Percentiles rank a stretch among this genome's conserved stretches.
phyloP scores from a whole-genome alignment of 768 basidiomycete species.

The Tubosaeta brunneosetosa region DNA sequence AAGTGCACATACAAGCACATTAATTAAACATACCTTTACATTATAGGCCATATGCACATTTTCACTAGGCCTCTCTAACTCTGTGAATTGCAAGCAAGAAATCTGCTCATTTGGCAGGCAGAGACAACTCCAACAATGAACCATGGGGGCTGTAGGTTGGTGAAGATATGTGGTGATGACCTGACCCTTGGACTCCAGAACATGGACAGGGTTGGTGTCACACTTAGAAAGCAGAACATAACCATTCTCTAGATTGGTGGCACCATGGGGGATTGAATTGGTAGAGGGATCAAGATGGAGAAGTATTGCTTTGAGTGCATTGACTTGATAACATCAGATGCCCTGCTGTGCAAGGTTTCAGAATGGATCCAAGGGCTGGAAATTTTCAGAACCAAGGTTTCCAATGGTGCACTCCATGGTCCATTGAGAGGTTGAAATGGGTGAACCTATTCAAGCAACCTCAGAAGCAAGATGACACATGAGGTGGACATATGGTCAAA shows the following conservation, averaged over 20 bases:
- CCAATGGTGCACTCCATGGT: neutral
- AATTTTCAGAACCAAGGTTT: neutral
- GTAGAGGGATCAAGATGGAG: too few relatives aligned
- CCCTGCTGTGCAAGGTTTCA: neutral
- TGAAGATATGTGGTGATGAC: too few relatives aligned
- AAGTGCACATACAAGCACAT: neutral
- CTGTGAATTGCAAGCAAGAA: neutral
- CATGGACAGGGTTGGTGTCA: too few relatives aligned
- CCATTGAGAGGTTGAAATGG: neutral
- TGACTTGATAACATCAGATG: too few relatives aligned
- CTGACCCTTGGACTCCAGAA: too few relatives aligned
- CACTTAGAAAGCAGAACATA: too few relatives aligned
- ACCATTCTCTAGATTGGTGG: too few relatives aligned
- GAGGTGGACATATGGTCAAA: neutral
- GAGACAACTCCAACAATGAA: neutral
- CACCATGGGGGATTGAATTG: too few relatives aligned
- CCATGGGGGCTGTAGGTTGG: too few relatives aligned
- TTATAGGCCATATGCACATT: neutral
- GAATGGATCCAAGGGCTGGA: neutral
- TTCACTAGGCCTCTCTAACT: neutral
- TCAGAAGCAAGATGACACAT: neutral
- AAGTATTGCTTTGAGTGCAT: too few relatives aligned
- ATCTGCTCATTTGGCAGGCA: neutral
- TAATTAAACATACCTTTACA: neutral
- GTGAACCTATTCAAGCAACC: neutral